phyloP scores from a whole-genome alignment of 1,139 yeast genomes.

The Hyphopichia khmerensis region DNA sequence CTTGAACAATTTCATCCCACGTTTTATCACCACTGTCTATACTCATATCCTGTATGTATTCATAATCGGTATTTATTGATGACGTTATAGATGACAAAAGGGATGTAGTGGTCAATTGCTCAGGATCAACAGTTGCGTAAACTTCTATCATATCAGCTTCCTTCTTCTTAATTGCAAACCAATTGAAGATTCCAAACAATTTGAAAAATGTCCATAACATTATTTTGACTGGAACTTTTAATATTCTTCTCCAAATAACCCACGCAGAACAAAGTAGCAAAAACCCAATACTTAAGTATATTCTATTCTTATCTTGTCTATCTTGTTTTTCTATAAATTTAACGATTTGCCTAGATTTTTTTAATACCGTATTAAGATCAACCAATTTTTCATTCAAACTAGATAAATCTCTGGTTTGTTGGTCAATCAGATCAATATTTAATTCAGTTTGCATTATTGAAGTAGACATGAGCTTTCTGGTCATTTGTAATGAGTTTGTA shows the following conservation, averaged over 20 bases:
- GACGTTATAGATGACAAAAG: not conserved
- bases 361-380: constrained; percentile 53
- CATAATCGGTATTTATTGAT: not conserved
- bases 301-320: constrained; percentile 56
- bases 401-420: constrained; percentile 53
- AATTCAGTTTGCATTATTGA: constrained; percentile 61
- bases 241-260: constrained; percentile 64
- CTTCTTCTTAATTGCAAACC: constrained; percentile 13
- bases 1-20: constrained; percentile 4
- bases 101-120: not conserved
- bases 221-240: constrained; percentile 55
- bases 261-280: constrained; percentile 55
- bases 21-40: not conserved
- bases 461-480: constrained; percentile 54
- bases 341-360: constrained; percentile 56
- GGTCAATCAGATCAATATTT: constrained; percentile 59
- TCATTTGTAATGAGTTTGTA: constrained; percentile 51
- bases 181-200: constrained; percentile 40
- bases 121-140: not conserved
- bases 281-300: constrained; percentile 59
- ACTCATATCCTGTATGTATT: constrained; percentile 1
- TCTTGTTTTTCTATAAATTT: constrained; percentile 69
- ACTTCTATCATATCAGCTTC: constrained; percentile 1
- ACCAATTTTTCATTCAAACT: constrained; percentile 51
- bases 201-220: constrained; percentile 59